Conservation (phyloP, 2,329 filamentous ascomycete species). For the Talaromyces sp. region DNA sequence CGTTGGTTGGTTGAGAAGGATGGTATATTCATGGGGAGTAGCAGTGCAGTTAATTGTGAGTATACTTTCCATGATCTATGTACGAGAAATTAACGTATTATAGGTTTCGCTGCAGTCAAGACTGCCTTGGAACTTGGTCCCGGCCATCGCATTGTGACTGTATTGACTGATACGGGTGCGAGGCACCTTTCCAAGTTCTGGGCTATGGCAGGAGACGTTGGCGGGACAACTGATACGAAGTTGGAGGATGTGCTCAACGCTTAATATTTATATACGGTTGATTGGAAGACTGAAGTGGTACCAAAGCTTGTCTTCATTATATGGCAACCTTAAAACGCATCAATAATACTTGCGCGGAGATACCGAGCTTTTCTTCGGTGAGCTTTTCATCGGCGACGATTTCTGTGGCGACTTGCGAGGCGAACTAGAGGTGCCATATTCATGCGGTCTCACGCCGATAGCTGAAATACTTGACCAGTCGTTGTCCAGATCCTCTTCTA, state of each 20-base stretch:
- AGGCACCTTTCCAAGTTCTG: slow-evolving; percentile 53
- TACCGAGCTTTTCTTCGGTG: slow-evolving; percentile 4
- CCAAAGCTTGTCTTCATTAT: not conserved
- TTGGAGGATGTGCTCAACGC: slow-evolving; percentile 46
- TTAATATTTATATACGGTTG: slow-evolving; percentile 4
- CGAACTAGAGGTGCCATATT: slow-evolving; percentile 2
- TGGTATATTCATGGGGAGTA: slow-evolving; percentile 90
- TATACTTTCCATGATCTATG: slow-evolving; percentile 15
- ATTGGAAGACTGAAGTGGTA: too few relatives aligned
- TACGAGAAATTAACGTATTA: slow-evolving; percentile 5
- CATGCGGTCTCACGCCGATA: slow-evolving; percentile 19
- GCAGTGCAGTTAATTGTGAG: slow-evolving; percentile 89
- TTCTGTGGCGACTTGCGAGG: slow-evolving; percentile 13
- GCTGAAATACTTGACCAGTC: slow-evolving; percentile 21
- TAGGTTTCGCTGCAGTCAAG: slow-evolving; percentile 48
- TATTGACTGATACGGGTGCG: slow-evolving; percentile 50
- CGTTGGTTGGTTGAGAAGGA: slow-evolving; percentile 93
- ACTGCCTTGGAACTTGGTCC: slow-evolving; percentile 46
- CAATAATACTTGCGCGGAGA: slow-evolving; percentile 18
- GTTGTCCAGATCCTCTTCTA: slow-evolving; percentile 20
- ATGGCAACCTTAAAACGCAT: not conserved
- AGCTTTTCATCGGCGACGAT: not conserved
- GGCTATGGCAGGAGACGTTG: slow-evolving; percentile 47
- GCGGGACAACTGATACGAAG: slow-evolving; percentile 43
- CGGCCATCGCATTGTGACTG: slow-evolving; percentile 48